These are phyloP conservation scores for Alternaria triticina DNA, from an alignment of 2,329 filamentous ascomycete genomes.

Conservation along the genomic window DNA sequence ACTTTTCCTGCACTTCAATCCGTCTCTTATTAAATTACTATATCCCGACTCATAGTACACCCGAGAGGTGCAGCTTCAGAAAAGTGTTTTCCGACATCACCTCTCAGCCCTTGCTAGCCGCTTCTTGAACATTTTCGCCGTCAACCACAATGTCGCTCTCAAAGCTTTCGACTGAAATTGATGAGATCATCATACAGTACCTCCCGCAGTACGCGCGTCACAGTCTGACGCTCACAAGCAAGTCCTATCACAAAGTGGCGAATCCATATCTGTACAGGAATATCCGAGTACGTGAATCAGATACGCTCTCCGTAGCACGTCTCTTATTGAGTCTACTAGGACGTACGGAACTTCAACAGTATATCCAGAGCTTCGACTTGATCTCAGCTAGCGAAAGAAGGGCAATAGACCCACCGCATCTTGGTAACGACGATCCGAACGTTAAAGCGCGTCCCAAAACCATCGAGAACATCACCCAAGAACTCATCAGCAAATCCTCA, in stretches of 20 bases:
- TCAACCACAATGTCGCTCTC: background rate
- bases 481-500: too few species aligned
- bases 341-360: background rate
- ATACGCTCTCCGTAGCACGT: background rate
- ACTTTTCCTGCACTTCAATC: too few species aligned
- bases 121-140: fast-evolving
- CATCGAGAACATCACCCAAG: too few species aligned
- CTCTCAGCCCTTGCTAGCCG: background rate
- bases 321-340: background rate
- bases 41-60: too few species aligned
- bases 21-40: too few species aligned
- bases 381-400: too few species aligned
- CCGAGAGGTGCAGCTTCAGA: too few species aligned
- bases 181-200: background rate
- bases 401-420: too few species aligned
- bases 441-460: too few species aligned
- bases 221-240: background rate
- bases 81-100: too few species aligned
- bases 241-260: background rate
- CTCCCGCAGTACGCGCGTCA: background rate
- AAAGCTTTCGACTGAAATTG: background rate
- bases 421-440: too few species aligned
- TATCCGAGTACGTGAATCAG: background rate
- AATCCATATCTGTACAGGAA: background rate
- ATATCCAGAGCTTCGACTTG: background rate